phyloP scores from a whole-genome alignment of 805 yeast species.

The Monosporozyma servazzii region DNA sequence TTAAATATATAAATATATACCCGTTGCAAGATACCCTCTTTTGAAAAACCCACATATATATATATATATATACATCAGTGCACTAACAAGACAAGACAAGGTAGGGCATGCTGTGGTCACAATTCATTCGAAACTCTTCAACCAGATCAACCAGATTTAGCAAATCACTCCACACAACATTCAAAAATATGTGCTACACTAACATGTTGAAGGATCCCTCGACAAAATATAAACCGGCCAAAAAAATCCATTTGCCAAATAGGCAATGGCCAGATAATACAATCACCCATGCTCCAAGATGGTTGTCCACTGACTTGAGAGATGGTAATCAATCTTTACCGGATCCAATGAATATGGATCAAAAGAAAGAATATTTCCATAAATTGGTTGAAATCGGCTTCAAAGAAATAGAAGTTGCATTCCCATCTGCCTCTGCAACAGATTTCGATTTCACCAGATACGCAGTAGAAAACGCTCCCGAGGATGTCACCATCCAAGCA shows the following conservation, averaged over 20 bases:
- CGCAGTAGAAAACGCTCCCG: conserved; percentile 67
- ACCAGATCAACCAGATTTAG: neutral
- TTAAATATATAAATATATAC: too few species aligned
- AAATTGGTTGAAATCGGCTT: conserved; percentile 66
- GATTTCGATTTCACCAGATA: conserved; percentile 75
- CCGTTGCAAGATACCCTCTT: too few species aligned
- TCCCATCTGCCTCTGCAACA: conserved; percentile 71
- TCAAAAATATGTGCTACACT: conserved; percentile 20
- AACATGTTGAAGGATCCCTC: conserved; percentile 64
- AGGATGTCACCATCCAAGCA: conserved; percentile 68
- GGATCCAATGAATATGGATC: conserved; percentile 78
- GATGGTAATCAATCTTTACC: conserved; percentile 83
- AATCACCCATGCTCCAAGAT: conserved; percentile 59
- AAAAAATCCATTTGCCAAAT: conserved; percentile 43
- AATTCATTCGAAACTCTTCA: neutral
- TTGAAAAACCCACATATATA: too few species aligned
- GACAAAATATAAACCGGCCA: conserved; percentile 49
- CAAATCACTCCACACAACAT: neutral
- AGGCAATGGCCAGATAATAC: conserved; percentile 63
- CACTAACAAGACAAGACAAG: too few species aligned
- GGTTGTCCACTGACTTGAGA: conserved; percentile 76
- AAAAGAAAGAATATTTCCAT: conserved; percentile 60
- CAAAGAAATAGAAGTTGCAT: conserved; percentile 77
- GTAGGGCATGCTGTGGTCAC: neutral
- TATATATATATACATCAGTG: too few species aligned